Base-by-base conservation (phyloP, 257 asterid genomes). In the Gynochthodes officinalis region DNA sequence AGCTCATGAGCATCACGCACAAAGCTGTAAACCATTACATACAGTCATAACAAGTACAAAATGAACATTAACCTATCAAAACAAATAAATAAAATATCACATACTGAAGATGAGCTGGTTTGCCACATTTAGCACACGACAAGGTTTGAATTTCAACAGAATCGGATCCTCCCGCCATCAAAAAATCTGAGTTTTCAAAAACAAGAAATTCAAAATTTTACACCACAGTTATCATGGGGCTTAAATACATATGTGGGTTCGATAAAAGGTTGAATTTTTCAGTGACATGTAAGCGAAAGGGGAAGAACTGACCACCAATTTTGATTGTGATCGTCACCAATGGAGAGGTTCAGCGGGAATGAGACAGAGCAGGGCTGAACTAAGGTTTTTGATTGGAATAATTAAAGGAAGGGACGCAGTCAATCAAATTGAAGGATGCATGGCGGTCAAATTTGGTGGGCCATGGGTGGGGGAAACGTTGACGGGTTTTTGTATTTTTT, bases 81-180 rank as follows among this genome's bases (percentile, higher is more conserved):
- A 4, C 0, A 12, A 5, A 59, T 0, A 8, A 30, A 30, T 13
- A 75, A 32, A 30, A 64, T 60, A 78, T 33, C 19, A 48, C 96
- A 69, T 85, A 92, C 97, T 89, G 98, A 53, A 92, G 95, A 79
- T 79, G 62, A 73, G 98, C 95, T 46, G 95, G 89, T 72, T 89
- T 84, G 80, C 98, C 93, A 74, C 98, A 92, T 78, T 86, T 88
- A 69, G 86, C 87, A 83, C 98, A 92, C 6, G 82, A 85, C 42
- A 85, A 78, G 44, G 76, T 43, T 52, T 84, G 50, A 46, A 77
- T 76, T 50, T 80, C 92, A 71, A 49, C 84, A 73, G 79, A 82
- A 62, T 85, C 96, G 37, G 96, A 84, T 78, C 88, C 92, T 55
- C 85, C 88, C 61, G 86, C 85, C 96, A 87, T 91, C 70, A 30